Conservation (phyloP, 306 rosid genomes). For the Trifolium subterraneum region DNA sequence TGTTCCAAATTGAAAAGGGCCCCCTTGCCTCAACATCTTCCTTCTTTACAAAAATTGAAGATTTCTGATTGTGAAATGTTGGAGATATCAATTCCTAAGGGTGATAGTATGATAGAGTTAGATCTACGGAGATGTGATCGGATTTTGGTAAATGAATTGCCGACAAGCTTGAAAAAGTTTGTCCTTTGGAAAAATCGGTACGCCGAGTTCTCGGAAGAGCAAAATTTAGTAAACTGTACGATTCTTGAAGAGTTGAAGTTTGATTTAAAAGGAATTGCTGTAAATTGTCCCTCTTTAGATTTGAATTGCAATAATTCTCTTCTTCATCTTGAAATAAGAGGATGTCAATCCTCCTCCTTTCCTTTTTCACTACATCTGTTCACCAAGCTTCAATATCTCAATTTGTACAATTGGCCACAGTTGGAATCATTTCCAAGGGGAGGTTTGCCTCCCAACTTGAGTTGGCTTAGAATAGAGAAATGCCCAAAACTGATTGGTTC, state of each 20-base stretch:
- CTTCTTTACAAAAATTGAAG: background rate
- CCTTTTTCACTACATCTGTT: too few species aligned
- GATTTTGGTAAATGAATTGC: background rate
- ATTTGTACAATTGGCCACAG: too few species aligned
- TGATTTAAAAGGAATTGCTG: background rate
- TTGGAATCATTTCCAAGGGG: too few species aligned
- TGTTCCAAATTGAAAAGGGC: background rate
- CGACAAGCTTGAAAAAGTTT: background rate
- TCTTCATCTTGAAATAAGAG: background rate
- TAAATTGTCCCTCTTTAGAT: background rate
- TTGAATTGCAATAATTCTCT: background rate
- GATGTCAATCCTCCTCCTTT: background rate
- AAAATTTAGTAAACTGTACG: too few species aligned
- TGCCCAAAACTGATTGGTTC: too few species aligned
- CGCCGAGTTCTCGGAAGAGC: background rate
- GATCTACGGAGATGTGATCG: background rate
- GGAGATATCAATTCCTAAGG: conserved; percentile 4
- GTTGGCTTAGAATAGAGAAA: too few species aligned
- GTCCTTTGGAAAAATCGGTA: background rate
- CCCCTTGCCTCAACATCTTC: background rate
- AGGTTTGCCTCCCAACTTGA: too few species aligned
- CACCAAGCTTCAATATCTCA: too few species aligned
- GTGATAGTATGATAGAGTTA: background rate
- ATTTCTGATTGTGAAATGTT: background rate
- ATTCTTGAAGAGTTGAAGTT: background rate